Conservation (phyloP, 2,329 filamentous ascomycete genomes). For the Didymella lethalis region DNA sequence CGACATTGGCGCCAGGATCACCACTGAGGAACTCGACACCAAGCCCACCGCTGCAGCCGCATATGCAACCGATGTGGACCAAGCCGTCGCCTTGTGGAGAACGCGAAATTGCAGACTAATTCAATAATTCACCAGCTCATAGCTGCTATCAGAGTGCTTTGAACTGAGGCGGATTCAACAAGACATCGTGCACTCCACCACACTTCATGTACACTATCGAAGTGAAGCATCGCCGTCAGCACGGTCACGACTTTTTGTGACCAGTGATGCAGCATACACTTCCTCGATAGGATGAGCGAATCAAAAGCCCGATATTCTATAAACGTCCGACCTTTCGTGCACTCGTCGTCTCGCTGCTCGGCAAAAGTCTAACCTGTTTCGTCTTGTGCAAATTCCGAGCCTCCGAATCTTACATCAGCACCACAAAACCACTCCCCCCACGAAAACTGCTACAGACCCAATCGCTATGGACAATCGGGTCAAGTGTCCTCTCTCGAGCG, state of each 20-base stretch:
- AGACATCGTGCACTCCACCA: background rate
- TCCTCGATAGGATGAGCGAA: background rate
- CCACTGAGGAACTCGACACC: constrained; percentile 9
- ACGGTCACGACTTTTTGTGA: background rate
- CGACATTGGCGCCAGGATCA: constrained; percentile 6
- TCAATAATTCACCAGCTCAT: background rate
- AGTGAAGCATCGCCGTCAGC: background rate
- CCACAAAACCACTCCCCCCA: background rate
- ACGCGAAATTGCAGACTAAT: background rate
- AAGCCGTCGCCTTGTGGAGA: constrained; percentile 7
- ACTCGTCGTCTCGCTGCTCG: constrained; percentile 1
- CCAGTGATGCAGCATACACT: background rate
- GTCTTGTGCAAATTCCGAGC: background rate
- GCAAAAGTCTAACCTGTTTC: background rate
- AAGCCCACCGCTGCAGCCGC: background rate
- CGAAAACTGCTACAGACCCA: background rate
- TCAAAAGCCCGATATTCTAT: background rate
- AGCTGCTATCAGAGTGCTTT: background rate
- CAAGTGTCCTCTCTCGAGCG: background rate
- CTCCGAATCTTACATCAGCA: constrained; percentile 14
- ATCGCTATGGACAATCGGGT: background rate
- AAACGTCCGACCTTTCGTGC: background rate
- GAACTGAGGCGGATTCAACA: background rate
- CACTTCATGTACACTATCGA: background rate
- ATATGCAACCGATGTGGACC: constrained; percentile 12